A percentile compares a stretch with the other conserved stretches of the same genome.
These are phyloP conservation scores for Blastobotrys attinorum DNA, from an alignment of 805 yeast genomes.

Conservation along the genomic window DNA sequence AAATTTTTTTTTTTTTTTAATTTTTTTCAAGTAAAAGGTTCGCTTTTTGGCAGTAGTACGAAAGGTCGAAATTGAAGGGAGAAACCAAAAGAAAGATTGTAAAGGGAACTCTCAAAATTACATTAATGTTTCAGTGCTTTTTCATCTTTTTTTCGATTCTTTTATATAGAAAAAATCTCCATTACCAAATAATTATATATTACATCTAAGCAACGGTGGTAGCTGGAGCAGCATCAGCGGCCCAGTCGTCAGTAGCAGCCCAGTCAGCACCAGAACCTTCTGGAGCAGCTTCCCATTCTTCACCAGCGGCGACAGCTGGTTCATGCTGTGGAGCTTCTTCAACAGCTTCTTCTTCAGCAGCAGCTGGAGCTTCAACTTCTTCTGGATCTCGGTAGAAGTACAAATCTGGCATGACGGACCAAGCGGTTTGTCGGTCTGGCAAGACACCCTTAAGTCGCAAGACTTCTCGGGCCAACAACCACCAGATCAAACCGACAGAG, in stretches of 20 bases:
- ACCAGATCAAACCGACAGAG: constrained; percentile 99
- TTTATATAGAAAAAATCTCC: background rate
- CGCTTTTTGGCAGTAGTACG: too few species aligned
- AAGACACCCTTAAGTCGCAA: constrained; percentile 97
- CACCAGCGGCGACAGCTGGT: constrained; percentile 54
- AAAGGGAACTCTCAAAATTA: too few species aligned
- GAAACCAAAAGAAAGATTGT: background rate
- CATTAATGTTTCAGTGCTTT: too few species aligned
- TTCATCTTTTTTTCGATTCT: background rate
- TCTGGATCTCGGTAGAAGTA: constrained; percentile 99
- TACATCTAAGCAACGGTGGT: constrained; percentile 5
- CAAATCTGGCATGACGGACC: constrained; percentile 99
- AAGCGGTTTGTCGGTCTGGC: constrained; percentile 91
- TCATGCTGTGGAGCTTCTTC: constrained; percentile 62
- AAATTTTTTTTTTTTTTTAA: too few species aligned
- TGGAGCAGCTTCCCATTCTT: constrained; percentile 37
- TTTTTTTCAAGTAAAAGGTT: background rate
- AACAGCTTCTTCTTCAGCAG: constrained; percentile 57
- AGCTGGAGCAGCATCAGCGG: constrained; percentile 21
- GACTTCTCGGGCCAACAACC: constrained; percentile 98
- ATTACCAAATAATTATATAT: background rate
- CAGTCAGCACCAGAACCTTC: constrained; percentile 45
- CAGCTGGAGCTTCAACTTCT: constrained; percentile 81
- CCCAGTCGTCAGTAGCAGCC: constrained; percentile 43
- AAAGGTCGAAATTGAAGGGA: background rate